Conservation (phyloP, 2,329 filamentous ascomycete species). For the Cryoendolithus antarcticus region DNA sequence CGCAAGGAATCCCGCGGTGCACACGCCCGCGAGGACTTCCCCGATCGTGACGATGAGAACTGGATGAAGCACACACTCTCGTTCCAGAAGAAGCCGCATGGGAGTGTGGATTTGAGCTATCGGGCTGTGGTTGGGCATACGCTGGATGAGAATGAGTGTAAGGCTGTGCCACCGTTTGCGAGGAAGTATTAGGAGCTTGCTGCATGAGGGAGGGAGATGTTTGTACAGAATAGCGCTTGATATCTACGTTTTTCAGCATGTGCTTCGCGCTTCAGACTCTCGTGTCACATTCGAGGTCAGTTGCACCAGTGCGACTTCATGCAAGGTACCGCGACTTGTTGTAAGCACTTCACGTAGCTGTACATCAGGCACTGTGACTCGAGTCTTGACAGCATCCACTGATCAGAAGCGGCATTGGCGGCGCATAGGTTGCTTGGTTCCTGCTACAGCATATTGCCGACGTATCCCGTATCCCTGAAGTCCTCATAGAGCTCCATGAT, state of each 20-base stretch:
- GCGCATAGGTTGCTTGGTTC: too few relatives aligned
- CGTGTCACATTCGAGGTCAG: too few relatives aligned
- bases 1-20: conserved; percentile 96
- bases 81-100: conserved; percentile 88
- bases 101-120: conserved; percentile 76
- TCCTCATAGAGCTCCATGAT: too few relatives aligned
- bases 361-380: too few relatives aligned
- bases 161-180: conserved; percentile 93
- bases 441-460: too few relatives aligned
- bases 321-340: too few relatives aligned
- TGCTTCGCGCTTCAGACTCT: too few relatives aligned
- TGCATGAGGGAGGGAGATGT: not conserved
- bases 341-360: too few relatives aligned
- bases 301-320: too few relatives aligned
- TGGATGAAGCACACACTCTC: conserved; percentile 99
- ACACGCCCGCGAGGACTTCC: conserved; percentile 92
- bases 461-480: too few relatives aligned
- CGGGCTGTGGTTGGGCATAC: conserved; percentile 70
- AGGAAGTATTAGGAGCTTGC: conserved; percentile 57
- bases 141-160: conserved; percentile 91
- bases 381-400: too few relatives aligned
- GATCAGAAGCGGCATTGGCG: too few relatives aligned
- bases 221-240: not conserved
- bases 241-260: not conserved
- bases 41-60: conserved; percentile 85